These are phyloP conservation scores for sorghum (Sorghum bicolor) DNA, from an alignment of 176 grass and related monocot species.

Conservation along the genomic window DNA sequence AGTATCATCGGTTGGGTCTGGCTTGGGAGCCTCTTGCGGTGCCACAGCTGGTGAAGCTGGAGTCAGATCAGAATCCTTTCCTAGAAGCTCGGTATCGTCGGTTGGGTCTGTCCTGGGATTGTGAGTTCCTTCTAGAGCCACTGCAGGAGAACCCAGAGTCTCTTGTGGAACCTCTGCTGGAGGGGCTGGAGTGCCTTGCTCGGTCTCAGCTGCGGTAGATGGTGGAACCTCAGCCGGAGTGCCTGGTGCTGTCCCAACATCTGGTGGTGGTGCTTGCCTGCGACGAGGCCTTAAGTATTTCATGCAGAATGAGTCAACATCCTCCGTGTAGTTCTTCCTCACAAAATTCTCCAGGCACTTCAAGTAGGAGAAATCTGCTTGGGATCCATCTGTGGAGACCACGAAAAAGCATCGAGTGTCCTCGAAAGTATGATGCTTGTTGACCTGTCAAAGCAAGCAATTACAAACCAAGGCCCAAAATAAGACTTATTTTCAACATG, in stretches of 20 bases:
- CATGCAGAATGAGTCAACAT: slow-evolving; percentile 49
- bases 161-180: not conserved
- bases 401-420: slow-evolving; percentile 63
- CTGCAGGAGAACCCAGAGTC: not conserved
- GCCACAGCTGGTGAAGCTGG: not conserved
- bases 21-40: not conserved
- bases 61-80: not conserved
- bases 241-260: not conserved
- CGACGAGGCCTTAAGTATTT: slow-evolving; percentile 50
- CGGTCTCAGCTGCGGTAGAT: not conserved
- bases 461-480: not conserved
- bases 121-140: not conserved
- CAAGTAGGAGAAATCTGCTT: slow-evolving; percentile 66
- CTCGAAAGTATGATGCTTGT: slow-evolving; percentile 50
- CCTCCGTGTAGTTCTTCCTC: slow-evolving; percentile 51
- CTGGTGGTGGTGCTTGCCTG: slow-evolving; percentile 1
- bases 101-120: not conserved
- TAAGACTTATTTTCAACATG: not conserved
- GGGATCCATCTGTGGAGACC: slow-evolving; percentile 65
- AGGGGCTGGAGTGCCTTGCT: slow-evolving; percentile 9
- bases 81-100: not conserved
- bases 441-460: slow-evolving; percentile 49
- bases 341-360: slow-evolving; percentile 85
- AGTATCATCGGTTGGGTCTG: not conserved
- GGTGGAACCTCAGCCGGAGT: slow-evolving; percentile 11